Evolutionary conservation across 2,329 filamentous ascomycete genomes (phyloP), one percentile per base, ranked within the genome.

Genomic region (Tolypocladium sp.): DNA sequence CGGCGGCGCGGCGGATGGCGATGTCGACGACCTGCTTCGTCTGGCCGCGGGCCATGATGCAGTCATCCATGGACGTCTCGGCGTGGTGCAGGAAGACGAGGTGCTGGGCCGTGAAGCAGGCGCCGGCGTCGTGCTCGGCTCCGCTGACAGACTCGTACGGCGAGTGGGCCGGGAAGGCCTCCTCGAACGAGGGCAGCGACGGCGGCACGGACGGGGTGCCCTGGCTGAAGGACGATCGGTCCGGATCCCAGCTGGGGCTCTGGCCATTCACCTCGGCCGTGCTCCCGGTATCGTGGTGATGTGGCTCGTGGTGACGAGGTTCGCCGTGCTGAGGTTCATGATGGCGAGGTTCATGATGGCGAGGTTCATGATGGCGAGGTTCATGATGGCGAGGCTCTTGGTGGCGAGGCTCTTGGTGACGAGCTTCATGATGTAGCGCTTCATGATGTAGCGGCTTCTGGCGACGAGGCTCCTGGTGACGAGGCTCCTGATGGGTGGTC

Each of bases 1-100:
- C 63, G 8, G 71, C 61, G 10, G 71, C 71, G 55, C 71, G 67
- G 20, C 64, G 67, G 33, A 75, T 62, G 53, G 68, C 68, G 37
- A 76, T 64, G 40, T 71, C 66, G n/a, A 72, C 44, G 51, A 73
- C 60, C 35, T 62, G 59, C 17, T 66, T 60, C 10, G 61, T 63
- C 53, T 63, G 64, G 25, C 59, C 66, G 22, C 56, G 58, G 55
- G 63, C 61, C 20, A 66, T 55, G 17, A 67, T 62, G 55, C 67
- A 62, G 25, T 64, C 59, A 22, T 60, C 52, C 62, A 71, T 66
- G 37, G 61, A 57, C 9, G 63, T 67, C 33, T 68, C 65, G 15
- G 72, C 69, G 58, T 78, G 75, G 56, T 74, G 70, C 13, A 77
- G 66, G 15, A 78, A 69, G n/a, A 70, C 64, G 41, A 78, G 68